Conservation (phyloP, 2,329 filamentous ascomycete species). For the Gaeumannomyces sp. region DNA sequence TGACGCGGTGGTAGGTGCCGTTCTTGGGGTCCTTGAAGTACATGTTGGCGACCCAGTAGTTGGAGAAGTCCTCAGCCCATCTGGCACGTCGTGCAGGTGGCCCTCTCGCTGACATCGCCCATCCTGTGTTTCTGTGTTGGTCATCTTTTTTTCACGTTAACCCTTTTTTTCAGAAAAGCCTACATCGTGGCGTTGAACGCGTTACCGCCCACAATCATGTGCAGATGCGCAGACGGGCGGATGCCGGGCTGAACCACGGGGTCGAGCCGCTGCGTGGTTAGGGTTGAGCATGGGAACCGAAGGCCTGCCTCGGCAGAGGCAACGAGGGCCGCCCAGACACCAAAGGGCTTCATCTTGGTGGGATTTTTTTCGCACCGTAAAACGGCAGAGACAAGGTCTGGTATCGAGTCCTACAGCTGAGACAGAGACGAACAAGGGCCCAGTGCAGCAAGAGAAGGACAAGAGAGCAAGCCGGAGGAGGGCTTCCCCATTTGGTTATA, state of each 20-base stretch:
- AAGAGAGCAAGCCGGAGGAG: background rate
- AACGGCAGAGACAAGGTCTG: background rate
- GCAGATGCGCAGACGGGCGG: constrained; percentile 18
- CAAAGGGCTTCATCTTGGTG: constrained; percentile 16
- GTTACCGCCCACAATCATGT: constrained; percentile 21
- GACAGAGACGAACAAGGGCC: background rate
- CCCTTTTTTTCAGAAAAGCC: background rate
- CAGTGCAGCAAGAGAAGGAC: background rate
- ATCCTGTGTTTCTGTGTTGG: constrained; percentile 13
- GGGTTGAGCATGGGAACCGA: constrained; percentile 23
- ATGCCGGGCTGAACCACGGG: constrained; percentile 19
- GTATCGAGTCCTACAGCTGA: background rate
- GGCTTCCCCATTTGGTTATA: background rate
- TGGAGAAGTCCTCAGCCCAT: constrained; percentile 25
- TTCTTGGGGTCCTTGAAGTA: constrained; percentile 23
- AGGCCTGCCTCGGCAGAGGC: constrained; percentile 19
- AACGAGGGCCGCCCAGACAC: constrained; percentile 13
- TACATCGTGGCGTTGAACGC: constrained; percentile 20
- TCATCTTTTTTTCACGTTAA: background rate
- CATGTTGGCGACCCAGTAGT: constrained; percentile 23
- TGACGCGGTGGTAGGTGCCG: constrained; percentile 22
- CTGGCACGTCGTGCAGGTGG: constrained; percentile 23
- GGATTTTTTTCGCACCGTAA: background rate
- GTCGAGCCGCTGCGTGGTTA: constrained; percentile 22
- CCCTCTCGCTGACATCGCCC: constrained; percentile 18